A percentile compares a stretch with the other conserved stretches of the same genome.
Evolutionary conservation across 2,329 filamentous ascomycete species (phyloP).

Genomic region (Akanthomyces muscarius): DNA sequence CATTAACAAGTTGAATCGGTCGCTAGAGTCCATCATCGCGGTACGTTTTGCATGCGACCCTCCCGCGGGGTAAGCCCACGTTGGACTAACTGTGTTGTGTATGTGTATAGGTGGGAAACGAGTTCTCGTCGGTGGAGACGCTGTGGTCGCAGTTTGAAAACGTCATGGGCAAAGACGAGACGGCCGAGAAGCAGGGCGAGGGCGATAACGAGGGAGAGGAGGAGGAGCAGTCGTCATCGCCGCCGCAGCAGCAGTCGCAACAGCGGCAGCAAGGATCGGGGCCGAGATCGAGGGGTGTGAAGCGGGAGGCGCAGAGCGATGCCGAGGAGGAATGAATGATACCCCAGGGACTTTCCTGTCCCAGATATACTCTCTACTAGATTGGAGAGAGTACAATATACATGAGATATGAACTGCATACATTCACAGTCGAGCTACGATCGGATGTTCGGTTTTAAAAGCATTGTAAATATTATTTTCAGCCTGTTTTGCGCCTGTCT

Average conservation of each 20-base stretch:
- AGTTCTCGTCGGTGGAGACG: slow-evolving; percentile 94
- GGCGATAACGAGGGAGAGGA: slow-evolving; percentile 22
- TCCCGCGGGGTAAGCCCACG: not conserved
- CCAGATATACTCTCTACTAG: not conserved
- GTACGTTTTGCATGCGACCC: slow-evolving; percentile 40
- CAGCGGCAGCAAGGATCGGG: slow-evolving; percentile 14
- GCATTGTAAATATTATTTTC: not conserved
- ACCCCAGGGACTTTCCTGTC: not conserved
- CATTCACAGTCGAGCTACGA: not conserved
- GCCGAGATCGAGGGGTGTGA: not conserved
- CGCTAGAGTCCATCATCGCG: slow-evolving; percentile 83
- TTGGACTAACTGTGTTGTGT: no score
- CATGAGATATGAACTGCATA: not conserved
- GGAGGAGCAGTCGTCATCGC: slow-evolving; percentile 11
- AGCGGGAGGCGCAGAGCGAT: slow-evolving; percentile 15
- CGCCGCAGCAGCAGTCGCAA: slow-evolving; percentile 13
- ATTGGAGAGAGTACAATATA: not conserved
- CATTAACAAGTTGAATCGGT: slow-evolving; percentile 92
- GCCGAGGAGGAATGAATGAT: slow-evolving; percentile 2
- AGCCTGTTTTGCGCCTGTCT: not conserved
- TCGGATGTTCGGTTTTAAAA: not conserved
- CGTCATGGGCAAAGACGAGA: slow-evolving; percentile 75
- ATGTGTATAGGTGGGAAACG: slow-evolving; percentile 71
- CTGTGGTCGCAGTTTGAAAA: slow-evolving; percentile 97
- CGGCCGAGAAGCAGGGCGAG: slow-evolving; percentile 23